Evolutionary conservation across 768 basidiomycete genomes (phyloP).

Genomic region (Calocera cornea): DNA sequence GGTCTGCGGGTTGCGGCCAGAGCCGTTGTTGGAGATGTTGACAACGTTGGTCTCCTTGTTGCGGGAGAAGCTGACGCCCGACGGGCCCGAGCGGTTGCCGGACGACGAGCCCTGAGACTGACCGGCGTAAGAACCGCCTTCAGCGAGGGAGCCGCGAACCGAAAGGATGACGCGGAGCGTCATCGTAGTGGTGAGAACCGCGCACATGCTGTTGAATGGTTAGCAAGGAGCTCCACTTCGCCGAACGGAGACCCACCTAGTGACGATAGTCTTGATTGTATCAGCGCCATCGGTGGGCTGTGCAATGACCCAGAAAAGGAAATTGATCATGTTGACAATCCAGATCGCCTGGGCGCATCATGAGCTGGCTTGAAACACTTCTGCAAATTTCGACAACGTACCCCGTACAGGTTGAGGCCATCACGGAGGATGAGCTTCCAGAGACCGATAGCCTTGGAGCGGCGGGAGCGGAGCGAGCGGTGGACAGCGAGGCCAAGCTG

Average conservation of each 20-base stretch:
- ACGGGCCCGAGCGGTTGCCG: slow-evolving; percentile 31
- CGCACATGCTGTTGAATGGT: slow-evolving; percentile 47
- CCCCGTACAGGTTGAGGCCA: slow-evolving; percentile 72
- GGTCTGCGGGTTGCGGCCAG: slow-evolving; percentile 6
- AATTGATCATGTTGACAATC: slow-evolving; percentile 68
- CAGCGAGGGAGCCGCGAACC: slow-evolving; percentile 58
- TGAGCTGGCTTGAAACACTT: slow-evolving; percentile 2
- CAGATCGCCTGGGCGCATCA: slow-evolving; percentile 41
- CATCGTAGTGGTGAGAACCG: slow-evolving; percentile 79
- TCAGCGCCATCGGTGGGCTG: slow-evolving; percentile 46
- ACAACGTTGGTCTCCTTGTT: slow-evolving; percentile 15
- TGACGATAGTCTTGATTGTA: slow-evolving; percentile 69
- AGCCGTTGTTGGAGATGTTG: slow-evolving; percentile 15
- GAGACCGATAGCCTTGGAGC: slow-evolving; percentile 41
- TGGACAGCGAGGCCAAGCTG: slow-evolving; percentile 49
- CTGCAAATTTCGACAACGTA: slow-evolving; percentile 23
- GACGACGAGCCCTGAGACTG: slow-evolving; percentile 32
- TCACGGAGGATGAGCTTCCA: slow-evolving; percentile 89
- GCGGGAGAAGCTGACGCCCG: slow-evolving; percentile 33
- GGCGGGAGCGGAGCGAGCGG: slow-evolving; percentile 46
- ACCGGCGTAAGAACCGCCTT: slow-evolving; percentile 54
- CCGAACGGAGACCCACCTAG: slow-evolving; percentile 31
- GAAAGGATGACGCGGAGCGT: slow-evolving; percentile 73
- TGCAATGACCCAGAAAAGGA: slow-evolving; percentile 79
- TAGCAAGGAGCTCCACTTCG: neutral